These are phyloP conservation scores for Heliamphora pulchella DNA, from an alignment of 179 eudicot species.

Conservation along the genomic window DNA sequence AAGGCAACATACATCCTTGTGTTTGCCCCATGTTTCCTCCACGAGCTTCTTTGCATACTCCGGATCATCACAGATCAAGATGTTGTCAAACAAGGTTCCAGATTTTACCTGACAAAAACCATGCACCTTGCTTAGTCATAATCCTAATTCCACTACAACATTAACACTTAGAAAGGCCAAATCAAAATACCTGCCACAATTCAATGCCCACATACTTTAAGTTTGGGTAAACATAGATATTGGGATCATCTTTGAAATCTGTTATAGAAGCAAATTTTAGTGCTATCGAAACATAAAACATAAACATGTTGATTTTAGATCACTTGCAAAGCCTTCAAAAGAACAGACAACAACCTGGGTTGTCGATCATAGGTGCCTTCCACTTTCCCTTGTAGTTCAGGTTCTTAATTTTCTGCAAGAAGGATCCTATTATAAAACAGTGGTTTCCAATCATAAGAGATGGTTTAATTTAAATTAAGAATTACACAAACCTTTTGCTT, in stretches of 20 bases:
- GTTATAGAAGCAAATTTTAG: conserved; percentile 10
- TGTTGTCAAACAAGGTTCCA: conserved; percentile 90
- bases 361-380: conserved; percentile 94
- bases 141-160: neutral
- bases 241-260: conserved; percentile 93
- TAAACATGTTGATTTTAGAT: neutral
- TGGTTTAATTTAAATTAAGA: neutral
- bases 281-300: neutral
- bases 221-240: conserved; percentile 78
- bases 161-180: neutral
- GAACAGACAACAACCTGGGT: conserved; percentile 55
- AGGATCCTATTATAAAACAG: neutral
- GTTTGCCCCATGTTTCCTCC: conserved; percentile 94
- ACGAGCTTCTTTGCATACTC: conserved; percentile 79
- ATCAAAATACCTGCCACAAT: conserved; percentile 75
- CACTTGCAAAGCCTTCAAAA: neutral
- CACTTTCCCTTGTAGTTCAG: conserved; percentile 93
- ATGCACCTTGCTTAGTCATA: neutral
- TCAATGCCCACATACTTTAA: conserved; percentile 87
- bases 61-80: conserved; percentile 78
- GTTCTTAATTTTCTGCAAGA: conserved; percentile 84
- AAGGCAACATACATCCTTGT: conserved; percentile 59
- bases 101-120: conserved; percentile 66
- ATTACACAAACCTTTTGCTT: conserved; percentile 59
- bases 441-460: neutral